Base-by-base conservation (phyloP, 2,329 filamentous ascomycete genomes). In the Paecilomyces sp. region DNA sequence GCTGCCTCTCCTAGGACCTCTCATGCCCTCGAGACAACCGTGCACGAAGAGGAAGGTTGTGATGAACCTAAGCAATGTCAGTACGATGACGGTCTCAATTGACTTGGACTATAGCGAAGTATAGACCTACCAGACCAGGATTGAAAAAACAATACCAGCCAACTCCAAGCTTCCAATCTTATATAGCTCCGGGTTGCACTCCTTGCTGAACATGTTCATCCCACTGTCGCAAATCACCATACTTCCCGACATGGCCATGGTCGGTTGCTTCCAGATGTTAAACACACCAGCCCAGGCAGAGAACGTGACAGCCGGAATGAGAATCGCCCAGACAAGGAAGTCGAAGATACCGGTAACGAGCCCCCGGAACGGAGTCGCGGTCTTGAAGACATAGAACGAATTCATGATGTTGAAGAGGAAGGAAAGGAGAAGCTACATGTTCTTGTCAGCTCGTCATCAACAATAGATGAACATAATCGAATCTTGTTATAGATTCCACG, bases 111-210 rank as follows among this genome's bases (percentile, higher is more conserved):
- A 33, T 11, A 33, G 6, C 9, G 25, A 28, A 28, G 25, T 6
- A 28, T 28, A n/a, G 5, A 57, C 65, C 58, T 60, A 67, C 70
- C 70, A 71, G 47, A 70, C 64, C 15, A 68, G 41, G 47, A 63
- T 59, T 34, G 62, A 65, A 61, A 70, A 69, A 15, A 66, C 57
- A 24, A 72, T 64, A 2, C 63, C 70, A 4, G 63, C 69, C 34
- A 73, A 64, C 56, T 73, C 69, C 57, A 73, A 56, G 50, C 56
- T 63, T 12, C 70, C 70, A 22, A 72, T 63, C 15, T 56, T 47
- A 55, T 73, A 73, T 55, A 73, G 56, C 2, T 65, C 65, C 7
- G 70, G 69, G 58, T 67, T 65, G 57, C 71, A 73, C 51, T 67
- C 64, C 24, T 61, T 64, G 11, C 67, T 63, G 57, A 68, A 70